Percentiles rank a stretch among this genome's conserved stretches.
These are phyloP conservation scores for Cynanchum wilfordii DNA, from an alignment of 257 asterid species.

Conservation along the genomic window DNA sequence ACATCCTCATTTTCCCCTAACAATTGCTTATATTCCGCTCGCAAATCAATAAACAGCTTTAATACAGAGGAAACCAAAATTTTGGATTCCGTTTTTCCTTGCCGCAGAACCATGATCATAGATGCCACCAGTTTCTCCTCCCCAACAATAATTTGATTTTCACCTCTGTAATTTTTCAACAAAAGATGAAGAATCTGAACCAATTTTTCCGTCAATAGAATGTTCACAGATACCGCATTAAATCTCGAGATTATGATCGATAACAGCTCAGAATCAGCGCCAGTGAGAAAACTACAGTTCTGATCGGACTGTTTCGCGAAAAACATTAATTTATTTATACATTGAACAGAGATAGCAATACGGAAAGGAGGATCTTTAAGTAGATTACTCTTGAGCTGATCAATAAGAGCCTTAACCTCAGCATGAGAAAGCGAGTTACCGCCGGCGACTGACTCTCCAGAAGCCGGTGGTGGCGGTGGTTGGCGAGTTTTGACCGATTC, in stretches of 20 bases:
- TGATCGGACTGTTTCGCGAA: conserved; percentile 44
- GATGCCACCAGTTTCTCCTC: conserved; percentile 11
- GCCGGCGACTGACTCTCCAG: conserved; percentile 13
- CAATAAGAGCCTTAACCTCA: conserved; percentile 35
- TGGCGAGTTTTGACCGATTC: conserved; percentile 33
- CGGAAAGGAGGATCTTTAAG: neutral
- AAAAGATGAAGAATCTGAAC: conserved; percentile 11
- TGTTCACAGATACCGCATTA: conserved; percentile 6
- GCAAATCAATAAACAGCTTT: conserved; percentile 23
- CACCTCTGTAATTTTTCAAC: conserved; percentile 5
- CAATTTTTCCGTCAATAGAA: conserved; percentile 14
- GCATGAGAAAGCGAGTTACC: conserved; percentile 25
- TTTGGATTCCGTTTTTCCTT: conserved; percentile 25
- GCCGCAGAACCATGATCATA: conserved; percentile 12
- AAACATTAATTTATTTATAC: conserved; percentile 28
- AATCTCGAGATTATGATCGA: neutral
- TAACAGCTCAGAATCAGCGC: conserved; percentile 20
- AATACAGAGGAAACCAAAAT: conserved; percentile 31
- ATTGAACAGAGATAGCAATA: neutral
- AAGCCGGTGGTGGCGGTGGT: neutral
- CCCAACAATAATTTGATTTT: neutral
- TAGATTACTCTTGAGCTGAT: conserved; percentile 32
- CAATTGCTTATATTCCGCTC: conserved; percentile 18
- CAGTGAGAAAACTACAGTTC: conserved; percentile 26
- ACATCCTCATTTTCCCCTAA: conserved; percentile 43